Evolutionary conservation across 2,329 filamentous ascomycete species (phyloP).

Genomic region (Beauveria varroae): DNA sequence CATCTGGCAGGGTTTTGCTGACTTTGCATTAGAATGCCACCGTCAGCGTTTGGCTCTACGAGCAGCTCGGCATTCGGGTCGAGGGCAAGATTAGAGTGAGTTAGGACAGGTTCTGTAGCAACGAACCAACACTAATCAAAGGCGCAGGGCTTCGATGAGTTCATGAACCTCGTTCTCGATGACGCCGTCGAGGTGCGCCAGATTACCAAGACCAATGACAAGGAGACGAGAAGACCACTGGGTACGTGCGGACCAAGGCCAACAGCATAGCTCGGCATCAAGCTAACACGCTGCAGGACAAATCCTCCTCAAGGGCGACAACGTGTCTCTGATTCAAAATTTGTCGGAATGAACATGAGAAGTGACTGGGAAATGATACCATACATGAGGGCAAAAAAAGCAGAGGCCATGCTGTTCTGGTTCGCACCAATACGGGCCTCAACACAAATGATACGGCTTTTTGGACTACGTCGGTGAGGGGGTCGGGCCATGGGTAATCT

Average conservation of each 20-base stretch:
- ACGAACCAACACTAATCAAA: slow-evolving; percentile 52
- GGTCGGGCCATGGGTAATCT: background rate
- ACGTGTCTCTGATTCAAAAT: slow-evolving; percentile 72
- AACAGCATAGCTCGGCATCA: background rate
- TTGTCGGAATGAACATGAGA: slow-evolving; percentile 41
- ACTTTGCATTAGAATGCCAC: slow-evolving; percentile 55
- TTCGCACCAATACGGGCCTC: background rate
- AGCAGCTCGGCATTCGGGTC: slow-evolving; percentile 88
- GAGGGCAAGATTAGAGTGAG: slow-evolving; percentile 91
- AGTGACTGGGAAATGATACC: slow-evolving; percentile 23
- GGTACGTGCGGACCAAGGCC: slow-evolving; percentile 45
- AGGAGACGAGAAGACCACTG: slow-evolving; percentile 69
- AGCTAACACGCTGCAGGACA: slow-evolving; percentile 47
- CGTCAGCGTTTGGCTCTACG: slow-evolving; percentile 93
- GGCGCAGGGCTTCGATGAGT: slow-evolving; percentile 90
- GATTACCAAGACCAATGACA: slow-evolving; percentile 67
- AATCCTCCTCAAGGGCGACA: slow-evolving; percentile 82
- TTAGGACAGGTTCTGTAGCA: slow-evolving; percentile 27
- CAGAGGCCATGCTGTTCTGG: background rate
- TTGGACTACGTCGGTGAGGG: slow-evolving; percentile 1
- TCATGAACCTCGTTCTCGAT: slow-evolving; percentile 97
- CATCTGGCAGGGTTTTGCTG: slow-evolving; percentile 11
- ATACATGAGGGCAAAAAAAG: background rate
- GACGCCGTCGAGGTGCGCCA: slow-evolving; percentile 89
- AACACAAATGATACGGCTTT: background rate